Base-by-base conservation (phyloP, 1,284 basidiomycete genomes). In the Anthracocystis walkeri region DNA sequence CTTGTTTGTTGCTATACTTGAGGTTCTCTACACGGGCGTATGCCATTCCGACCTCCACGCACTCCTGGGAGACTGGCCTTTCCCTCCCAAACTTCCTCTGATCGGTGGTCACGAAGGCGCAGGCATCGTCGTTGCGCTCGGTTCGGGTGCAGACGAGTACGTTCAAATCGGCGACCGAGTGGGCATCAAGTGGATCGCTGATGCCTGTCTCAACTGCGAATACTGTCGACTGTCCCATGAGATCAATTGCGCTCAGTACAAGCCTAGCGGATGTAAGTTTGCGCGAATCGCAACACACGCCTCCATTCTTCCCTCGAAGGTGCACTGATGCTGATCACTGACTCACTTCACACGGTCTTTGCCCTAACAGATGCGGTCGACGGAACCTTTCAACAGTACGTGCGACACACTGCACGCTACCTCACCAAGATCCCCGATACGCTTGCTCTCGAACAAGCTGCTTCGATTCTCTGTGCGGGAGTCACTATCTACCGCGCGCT, bases 401-500 rank as follows among this genome's bases (percentile, higher is more conserved):
- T 85, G 86, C 88, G 91, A 16, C 90, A 91, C 12, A 91, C 87
- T 79, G 89, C 90, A 40, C 86, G 89, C 65, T 89, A 89, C 77
- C 90, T 95, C 52, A 93, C 93, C 7, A 74, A 69, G 51, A 78
- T 81, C 40, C 79, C 79, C 8, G 63, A 77, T n/a, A 23, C 82
- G 4, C 81, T 94, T 51, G 87, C 88, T 60, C 90, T 91, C 72
- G 88, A 89, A 14, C 90, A 89, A 20, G 93, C 93, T n/a, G 92
- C 93, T 6, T 92, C 93, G 14, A 89, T 95, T 68, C 90, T 94
- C 25, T 95, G 93, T 48, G 29, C 75, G 89, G 92, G 92, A 58
- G 86, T 93, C n/a, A 93, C 92, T 2, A 91, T 92, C 65, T 94
- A 94, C 85, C 91, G 92, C 75, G 93, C 93, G 0, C 87, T 95